phyloP scores from a whole-genome alignment of 495 filamentous ascomycete species.

The Aspergillus sclerotioniger region DNA sequence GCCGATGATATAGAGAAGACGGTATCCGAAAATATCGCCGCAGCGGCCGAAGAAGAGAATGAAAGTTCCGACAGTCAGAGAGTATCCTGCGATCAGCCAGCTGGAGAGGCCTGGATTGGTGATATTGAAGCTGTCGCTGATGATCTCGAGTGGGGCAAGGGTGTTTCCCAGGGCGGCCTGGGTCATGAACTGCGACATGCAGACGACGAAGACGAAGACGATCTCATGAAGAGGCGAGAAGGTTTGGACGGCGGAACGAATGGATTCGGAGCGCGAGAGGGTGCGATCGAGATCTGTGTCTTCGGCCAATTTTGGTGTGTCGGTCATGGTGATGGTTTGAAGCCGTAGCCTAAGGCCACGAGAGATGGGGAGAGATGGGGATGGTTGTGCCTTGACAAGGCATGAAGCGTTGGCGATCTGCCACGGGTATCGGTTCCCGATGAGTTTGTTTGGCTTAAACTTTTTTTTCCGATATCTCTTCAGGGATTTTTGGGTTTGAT shows the following conservation, averaged over 20 bases:
- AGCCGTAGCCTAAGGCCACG: no score
- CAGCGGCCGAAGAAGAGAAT: constrained; percentile 61
- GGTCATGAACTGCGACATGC: constrained; percentile 38
- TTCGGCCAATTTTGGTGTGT: not conserved
- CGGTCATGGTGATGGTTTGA: not conserved
- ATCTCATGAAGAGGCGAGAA: constrained; percentile 27
- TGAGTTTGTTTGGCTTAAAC: no score
- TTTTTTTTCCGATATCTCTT: no score
- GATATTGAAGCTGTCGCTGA: constrained; percentile 46
- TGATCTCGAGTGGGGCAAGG: constrained; percentile 42
- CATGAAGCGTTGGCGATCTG: no score
- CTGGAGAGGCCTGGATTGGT: constrained; percentile 37
- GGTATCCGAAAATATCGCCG: constrained; percentile 60
- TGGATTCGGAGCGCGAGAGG: constrained; percentile 8
- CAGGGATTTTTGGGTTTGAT: no score
- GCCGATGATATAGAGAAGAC: constrained; percentile 54
- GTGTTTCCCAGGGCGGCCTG: constrained; percentile 30
- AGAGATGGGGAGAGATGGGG: no score
- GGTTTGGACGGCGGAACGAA: constrained; percentile 22
- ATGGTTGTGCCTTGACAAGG: no score
- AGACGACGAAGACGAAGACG: constrained; percentile 28
- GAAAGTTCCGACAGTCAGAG: constrained; percentile 61
- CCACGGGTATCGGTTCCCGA: no score
- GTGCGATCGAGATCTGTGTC: not conserved
- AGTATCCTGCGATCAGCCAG: constrained; percentile 60